Base-by-base conservation (phyloP, 164 flowering plant genomes). In the Nelumbo lutea region DNA sequence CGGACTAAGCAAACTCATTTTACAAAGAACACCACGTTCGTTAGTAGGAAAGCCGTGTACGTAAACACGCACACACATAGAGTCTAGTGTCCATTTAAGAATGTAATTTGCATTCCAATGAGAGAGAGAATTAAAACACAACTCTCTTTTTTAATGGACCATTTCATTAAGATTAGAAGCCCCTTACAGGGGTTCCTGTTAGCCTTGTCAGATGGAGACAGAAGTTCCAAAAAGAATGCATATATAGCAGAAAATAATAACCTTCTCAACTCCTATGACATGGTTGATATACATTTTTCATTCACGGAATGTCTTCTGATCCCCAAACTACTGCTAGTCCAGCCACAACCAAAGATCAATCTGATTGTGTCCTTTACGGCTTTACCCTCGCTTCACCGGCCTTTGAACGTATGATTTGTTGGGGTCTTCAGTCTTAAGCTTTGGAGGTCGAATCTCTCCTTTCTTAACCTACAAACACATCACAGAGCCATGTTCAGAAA, bases 361-460 rank as follows among this genome's bases (percentile, higher is more conserved):
- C 39, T 2, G 9, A 44, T 14, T 27, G 55, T n/a, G 2, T n/a
- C 38, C 6, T 42, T 14, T 27, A 27, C 27, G 27, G 27, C 27
- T 51, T 76, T 62, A 75, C 69, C 89, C 88, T 72, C 90, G 83
- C 76, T 96, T 92, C 68, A 96, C 97, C 2, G 99, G 99, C 82
- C 97, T 90, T 66, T 92, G 99, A 70, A 96, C 99, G 58, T 96
- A 96, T 8, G 99, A 92, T 75, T 92, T 96, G 85, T 92, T 92
- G 47, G 99, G 98, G 76, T 92, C 99, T 79, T 96, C 98, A 6
- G 97, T 96, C 85, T 96, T 96, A 9, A 96, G 96, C 80, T 96
- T 96, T 39, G 99, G 99, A 2, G 99, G 99, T 66, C 93, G 88
- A 61, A 87, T 78, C 76, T 93, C 98, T 68, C 99, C 98, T 77